Evolutionary conservation across 345 rosid genomes (phyloP), one percentile per base, ranked within the genome.

Genomic region (Pistacia vera): DNA sequence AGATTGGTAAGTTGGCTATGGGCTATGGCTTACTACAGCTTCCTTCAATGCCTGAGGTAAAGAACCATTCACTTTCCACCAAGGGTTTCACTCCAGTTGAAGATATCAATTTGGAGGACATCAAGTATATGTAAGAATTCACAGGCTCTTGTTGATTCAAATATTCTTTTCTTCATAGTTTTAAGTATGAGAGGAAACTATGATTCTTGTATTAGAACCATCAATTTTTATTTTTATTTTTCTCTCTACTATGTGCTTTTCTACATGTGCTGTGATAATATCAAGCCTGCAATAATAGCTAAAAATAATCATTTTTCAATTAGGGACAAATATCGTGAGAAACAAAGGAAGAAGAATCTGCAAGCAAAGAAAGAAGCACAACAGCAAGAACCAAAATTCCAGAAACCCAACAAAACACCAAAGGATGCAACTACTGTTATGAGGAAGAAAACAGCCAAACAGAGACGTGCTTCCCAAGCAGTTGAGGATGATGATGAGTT

Each of bases 321-420:
- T 80, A 90, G 97, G 95, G 97, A 96, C 67, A 96, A 87, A 83
- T 80, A 78, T 75, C 89, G 99, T 56, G 95, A 96, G 91, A 96
- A 88, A 70, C 97, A 93, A 80, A 89, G 99, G 73, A 77, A 77
- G 78, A 86, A 86, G 85, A 91, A 90, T 81, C 71, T 92, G 87
- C 87, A 33, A 76, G 80, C 22, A 38, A 93, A 86, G 86, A 92
- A 87, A 85, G 95, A 85, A 79, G 82, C 81, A 64, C 74, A 77
- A 56, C 60, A 81, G 77, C 78, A 71, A 80, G 89, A 88, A 75
- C 72, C 80, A 20, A 89, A 87, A 66, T 69, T 66, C 9, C 84
- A 83, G 73, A 87, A 81, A 85, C 80, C 63, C 2, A 80, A 83
- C 64, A 96, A 85, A 77, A 77, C 72, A 30, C 69, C 77, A 49